phyloP scores from a whole-genome alignment of 306 rosid genomes.

The Begonia masoniana region DNA sequence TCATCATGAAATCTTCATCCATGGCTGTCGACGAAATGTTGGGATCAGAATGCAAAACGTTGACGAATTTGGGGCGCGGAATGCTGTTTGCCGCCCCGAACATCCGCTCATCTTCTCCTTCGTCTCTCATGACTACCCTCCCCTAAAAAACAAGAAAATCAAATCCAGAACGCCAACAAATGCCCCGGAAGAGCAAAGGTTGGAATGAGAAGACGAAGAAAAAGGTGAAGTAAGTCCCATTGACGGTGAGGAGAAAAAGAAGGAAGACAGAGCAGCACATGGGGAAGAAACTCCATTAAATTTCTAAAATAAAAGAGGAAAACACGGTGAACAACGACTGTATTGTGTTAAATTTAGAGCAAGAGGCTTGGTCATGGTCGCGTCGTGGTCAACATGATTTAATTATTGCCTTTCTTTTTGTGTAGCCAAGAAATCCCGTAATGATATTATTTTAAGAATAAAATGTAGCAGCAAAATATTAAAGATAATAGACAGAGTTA shows the following conservation, averaged over 20 bases:
- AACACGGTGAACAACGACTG: no score
- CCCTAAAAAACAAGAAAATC: background rate
- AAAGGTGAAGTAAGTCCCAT: no score
- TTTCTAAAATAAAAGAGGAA: background rate
- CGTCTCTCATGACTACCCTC: background rate
- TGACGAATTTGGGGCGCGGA: constrained; percentile 9
- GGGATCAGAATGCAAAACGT: constrained; percentile 12
- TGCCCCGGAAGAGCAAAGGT: no score
- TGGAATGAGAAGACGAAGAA: no score
- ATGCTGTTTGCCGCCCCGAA: constrained; percentile 9
- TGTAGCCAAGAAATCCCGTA: no score
- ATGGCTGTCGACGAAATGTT: constrained; percentile 5
- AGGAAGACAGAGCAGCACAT: background rate
- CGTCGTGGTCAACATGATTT: no score
- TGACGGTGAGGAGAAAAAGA: constrained; percentile 2
- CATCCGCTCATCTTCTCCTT: background rate
- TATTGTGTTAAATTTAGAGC: no score
- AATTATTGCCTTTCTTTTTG: no score
- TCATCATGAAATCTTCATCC: constrained; percentile 5
- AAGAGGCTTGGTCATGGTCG: no score
- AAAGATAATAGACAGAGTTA: no score
- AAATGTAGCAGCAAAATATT: no score
- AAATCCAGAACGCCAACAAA: background rate
- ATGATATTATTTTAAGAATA: no score
- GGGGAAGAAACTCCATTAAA: background rate